Evolutionary conservation across 2,329 filamentous ascomycete species (phyloP), one percentile per base, ranked within the genome.

Genomic region (Fusarium bulbicola): DNA sequence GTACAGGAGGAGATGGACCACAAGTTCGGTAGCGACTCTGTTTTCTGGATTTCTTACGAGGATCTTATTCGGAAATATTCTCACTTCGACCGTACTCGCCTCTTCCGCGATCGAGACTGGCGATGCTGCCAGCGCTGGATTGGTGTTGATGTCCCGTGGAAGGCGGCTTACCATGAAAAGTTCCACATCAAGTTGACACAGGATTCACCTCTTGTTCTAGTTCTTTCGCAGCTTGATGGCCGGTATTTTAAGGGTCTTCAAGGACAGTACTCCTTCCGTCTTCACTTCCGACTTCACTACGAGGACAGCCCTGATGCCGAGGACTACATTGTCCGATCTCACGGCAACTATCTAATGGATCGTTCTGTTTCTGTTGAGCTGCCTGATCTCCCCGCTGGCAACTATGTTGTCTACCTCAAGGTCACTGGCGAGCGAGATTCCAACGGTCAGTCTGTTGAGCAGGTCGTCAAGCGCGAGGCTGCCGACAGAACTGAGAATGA

Each of bases 41-140:
- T 89, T 18, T 91, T 91, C 75, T 91, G 89, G 89, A 91, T 91
- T 66, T 85, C 87, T 4, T 91, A 90, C 75, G 84, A 88, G 57
- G 90, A 92, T 74, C 83, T 92, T 59, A 85, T 92, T 18, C 86
- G 87, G 70, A 91, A 91, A 75, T 92, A 89, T 75, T 86, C 87
- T 54, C 85, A 87, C 72, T 87, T 92, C 59, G 89, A 92, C 75
- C 85, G 89, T 20, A 92, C 90, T 0, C 85, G 90, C 2, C 85
- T 92, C 24, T 92, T 92, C 79, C 83, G 86, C 32, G 87, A 89
- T 26, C 63, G 57, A 13, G 85, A 88, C 67, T 92, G 90, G 90
- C 84, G 86, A 47, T 85, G 87, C 57, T 87, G 85, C 21, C 86
- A 89, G 60, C 86, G 86, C 65, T 92, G 89, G 89, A 88, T 90